Base-by-base conservation (phyloP, 345 rosid species). In the Aegle marmelos region DNA sequence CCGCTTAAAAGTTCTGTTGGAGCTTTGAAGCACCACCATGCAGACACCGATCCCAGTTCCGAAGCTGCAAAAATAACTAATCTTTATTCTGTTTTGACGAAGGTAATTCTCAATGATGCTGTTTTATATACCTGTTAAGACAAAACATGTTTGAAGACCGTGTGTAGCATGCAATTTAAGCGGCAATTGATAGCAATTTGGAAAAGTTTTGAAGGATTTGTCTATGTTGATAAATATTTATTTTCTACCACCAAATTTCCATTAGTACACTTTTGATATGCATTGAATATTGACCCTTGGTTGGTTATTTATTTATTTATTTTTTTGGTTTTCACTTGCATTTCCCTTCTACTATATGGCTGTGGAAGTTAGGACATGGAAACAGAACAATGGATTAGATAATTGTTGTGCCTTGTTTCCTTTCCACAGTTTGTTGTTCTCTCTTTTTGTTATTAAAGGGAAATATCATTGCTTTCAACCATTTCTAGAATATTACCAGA, bases 1-100 rank as follows among this genome's bases (percentile, higher is more conserved):
- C n/a, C n/a, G n/a, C n/a, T n/a, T n/a, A n/a, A n/a, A n/a, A n/a
- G n/a, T n/a, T n/a, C n/a, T n/a, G n/a, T n/a, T n/a, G n/a, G n/a
- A n/a, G n/a, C n/a, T n/a, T n/a, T n/a, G n/a, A n/a, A n/a, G n/a
- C n/a, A n/a, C n/a, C n/a, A n/a, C n/a, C n/a, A n/a, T n/a, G n/a
- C n/a, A n/a, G n/a, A n/a, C n/a, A n/a, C n/a, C n/a, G n/a, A n/a
- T n/a, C n/a, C n/a, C n/a, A n/a, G n/a, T n/a, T n/a, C n/a, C n/a
- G n/a, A n/a, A n/a, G n/a, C n/a, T n/a, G n/a, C n/a, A n/a, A n/a
- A n/a, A n/a, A n/a, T n/a, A n/a, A n/a, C n/a, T n/a, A n/a, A n/a
- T n/a, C n/a, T n/a, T n/a, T n/a, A n/a, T 70, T 87, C 84, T 77
- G 84, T 88, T 50, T 61, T 94, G 67, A 84, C 82, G 31, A 79